Evolutionary conservation across 257 asterid species (phyloP).

Genomic region (Solanum gracilifrons): DNA sequence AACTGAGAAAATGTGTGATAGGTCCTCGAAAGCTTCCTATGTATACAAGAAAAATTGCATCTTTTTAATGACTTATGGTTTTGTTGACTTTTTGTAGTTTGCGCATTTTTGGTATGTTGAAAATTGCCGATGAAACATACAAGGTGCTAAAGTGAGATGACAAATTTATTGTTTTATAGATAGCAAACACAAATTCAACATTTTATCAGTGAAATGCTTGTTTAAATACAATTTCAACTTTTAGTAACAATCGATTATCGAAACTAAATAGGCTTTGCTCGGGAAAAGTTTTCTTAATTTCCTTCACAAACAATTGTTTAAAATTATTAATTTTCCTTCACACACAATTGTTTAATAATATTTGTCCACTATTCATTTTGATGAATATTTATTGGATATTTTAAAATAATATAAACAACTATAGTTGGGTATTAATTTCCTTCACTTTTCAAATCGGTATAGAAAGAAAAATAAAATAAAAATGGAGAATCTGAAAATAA

Average conservation of each 20-base stretch:
- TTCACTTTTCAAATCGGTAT: background rate
- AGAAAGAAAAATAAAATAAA: no score
- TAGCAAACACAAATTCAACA: background rate
- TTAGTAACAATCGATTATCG: background rate
- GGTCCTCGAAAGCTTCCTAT: background rate
- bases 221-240: background rate
- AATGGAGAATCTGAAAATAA: background rate
- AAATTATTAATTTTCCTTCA: no score
- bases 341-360: no score
- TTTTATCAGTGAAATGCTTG: background rate
- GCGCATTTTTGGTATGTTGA: background rate
- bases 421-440: no score
- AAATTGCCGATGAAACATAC: background rate
- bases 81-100: background rate
- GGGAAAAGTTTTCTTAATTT: background rate
- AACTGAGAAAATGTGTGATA: background rate
- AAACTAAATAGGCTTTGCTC: background rate
- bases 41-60: background rate
- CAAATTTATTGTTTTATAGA: background rate
- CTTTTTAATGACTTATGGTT: background rate
- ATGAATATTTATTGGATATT: no score
- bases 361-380: no score
- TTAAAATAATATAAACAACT: no score
- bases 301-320: no score
- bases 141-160: background rate